phyloP scores from a whole-genome alignment of 768 basidiomycete genomes.

The Rhodotorula taiwanensis region DNA sequence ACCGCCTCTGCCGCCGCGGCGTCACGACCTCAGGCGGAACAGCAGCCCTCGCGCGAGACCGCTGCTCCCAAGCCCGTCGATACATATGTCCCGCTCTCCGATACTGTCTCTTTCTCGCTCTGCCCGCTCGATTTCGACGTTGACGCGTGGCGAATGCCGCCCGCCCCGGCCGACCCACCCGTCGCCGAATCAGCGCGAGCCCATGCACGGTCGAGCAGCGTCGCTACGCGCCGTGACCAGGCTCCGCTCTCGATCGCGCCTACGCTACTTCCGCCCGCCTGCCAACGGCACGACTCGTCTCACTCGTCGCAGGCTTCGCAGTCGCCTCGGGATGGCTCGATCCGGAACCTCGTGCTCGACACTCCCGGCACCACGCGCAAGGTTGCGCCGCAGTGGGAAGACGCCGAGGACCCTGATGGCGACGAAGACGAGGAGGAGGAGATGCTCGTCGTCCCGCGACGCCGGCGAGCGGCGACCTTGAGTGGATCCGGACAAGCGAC shows the following conservation, averaged over 20 bases:
- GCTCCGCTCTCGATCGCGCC: neutral
- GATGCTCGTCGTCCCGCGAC: conserved; percentile 22
- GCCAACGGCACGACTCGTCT: neutral
- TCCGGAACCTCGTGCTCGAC: conserved; percentile 7
- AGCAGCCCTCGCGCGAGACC: no score
- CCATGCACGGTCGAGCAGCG: no score
- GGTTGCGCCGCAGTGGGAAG: conserved; percentile 2
- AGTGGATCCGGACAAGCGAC: neutral
- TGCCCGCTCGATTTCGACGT: conserved; percentile 5
- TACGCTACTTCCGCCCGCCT: neutral
- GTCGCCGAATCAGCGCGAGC: no score
- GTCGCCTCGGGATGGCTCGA: conserved; percentile 12
- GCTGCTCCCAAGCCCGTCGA: neutral
- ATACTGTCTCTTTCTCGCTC: conserved; percentile 4
- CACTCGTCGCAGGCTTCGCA: neutral
- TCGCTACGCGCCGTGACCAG: neutral
- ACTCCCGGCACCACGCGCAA: conserved; percentile 4
- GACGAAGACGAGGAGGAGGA: conserved; percentile 23
- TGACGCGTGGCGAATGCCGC: neutral
- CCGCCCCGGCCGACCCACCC: no score
- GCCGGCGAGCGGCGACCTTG: conserved; percentile 18
- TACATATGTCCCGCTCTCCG: conserved; percentile 1
- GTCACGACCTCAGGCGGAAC: neutral
- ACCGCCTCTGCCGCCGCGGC: neutral
- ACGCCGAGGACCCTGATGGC: conserved; percentile 8